Percentiles rank a stretch among this genome's conserved stretches.
phyloP scores from a whole-genome alignment of 169 alveolate genomes.

The Condylostoma magnum region DNA sequence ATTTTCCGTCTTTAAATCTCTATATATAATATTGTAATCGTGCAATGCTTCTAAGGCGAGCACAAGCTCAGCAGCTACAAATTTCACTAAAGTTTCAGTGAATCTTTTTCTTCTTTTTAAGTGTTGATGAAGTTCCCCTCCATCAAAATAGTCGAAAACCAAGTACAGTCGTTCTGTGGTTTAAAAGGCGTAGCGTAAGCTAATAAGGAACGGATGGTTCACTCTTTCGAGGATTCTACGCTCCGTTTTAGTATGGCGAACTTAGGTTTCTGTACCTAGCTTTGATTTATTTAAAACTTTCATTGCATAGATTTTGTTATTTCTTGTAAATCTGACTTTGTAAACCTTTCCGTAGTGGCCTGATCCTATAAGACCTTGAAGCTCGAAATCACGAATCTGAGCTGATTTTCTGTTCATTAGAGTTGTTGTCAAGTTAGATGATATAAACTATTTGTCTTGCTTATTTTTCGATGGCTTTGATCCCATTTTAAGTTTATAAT shows the following conservation, averaged over 20 bases:
- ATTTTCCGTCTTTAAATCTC: constrained; percentile 87
- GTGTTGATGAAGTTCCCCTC: constrained; percentile 76
- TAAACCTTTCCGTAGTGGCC: constrained; percentile 24
- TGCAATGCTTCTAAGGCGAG: constrained; percentile 78
- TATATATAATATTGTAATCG: constrained; percentile 64
- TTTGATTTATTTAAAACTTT: constrained; percentile 70
- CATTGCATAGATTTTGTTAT: constrained; percentile 63
- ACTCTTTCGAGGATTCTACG: constrained; percentile 48
- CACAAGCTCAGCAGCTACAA: constrained; percentile 74
- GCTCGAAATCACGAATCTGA: too few relatives aligned
- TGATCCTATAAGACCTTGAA: too few relatives aligned
- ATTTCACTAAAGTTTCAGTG: constrained; percentile 39
- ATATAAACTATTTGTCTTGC: too few relatives aligned
- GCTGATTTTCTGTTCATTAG: too few relatives aligned
- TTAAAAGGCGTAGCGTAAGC: constrained; percentile 49
- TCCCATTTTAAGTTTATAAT: too few relatives aligned
- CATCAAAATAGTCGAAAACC: constrained; percentile 80
- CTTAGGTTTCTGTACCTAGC: constrained; percentile 55
- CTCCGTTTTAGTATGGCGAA: constrained; percentile 59
- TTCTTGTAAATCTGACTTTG: neutral
- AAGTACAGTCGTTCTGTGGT: constrained; percentile 63
- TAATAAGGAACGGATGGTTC: constrained; percentile 65
- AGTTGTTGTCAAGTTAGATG: too few relatives aligned
- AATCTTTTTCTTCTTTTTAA: neutral
- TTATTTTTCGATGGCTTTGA: too few relatives aligned